Evolutionary conservation across 2,329 filamentous ascomycete genomes (phyloP).

Genomic region (Sporothrix sp.): DNA sequence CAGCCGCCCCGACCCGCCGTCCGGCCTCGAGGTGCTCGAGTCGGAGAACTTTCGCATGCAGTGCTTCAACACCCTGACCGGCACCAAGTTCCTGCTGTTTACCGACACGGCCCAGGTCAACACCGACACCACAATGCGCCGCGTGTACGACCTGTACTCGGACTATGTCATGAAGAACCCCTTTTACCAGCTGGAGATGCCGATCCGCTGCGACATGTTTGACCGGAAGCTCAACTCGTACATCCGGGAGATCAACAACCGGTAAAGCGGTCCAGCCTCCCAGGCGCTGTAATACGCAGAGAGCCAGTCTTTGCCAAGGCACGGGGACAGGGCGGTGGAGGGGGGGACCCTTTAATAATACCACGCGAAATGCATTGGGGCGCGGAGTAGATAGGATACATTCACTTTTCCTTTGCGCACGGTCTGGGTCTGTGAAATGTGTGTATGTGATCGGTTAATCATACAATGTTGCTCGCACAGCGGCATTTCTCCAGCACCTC

Average conservation of each 20-base stretch:
- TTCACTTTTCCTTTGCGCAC: too few species aligned
- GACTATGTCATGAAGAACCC: constrained; percentile 99
- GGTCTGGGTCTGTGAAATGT: neutral
- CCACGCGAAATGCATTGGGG: too few species aligned
- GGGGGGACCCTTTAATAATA: too few species aligned
- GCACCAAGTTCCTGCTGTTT: constrained; percentile 91
- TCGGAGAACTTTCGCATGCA: constrained; percentile 90
- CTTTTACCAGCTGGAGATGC: constrained; percentile 97
- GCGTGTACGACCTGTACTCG: constrained; percentile 87
- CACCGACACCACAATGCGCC: constrained; percentile 71
- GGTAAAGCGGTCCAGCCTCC: constrained; percentile 23
- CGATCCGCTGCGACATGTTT: constrained; percentile 88
- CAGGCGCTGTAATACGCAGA: neutral
- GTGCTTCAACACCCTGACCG: constrained; percentile 91
- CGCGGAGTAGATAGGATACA: too few species aligned
- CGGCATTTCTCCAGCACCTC: too few species aligned
- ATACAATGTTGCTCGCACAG: constrained; percentile 3
- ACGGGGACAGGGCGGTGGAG: too few species aligned
- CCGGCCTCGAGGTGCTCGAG: constrained; percentile 86
- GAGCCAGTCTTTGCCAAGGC: too few species aligned
- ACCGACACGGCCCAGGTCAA: constrained; percentile 83
- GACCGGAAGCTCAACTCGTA: constrained; percentile 77
- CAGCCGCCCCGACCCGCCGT: constrained; percentile 51
- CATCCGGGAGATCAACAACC: constrained; percentile 61
- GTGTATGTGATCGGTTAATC: constrained; percentile 14